Evolutionary conservation across 306 rosid genomes (phyloP), one percentile per base, ranked within the genome.

Genomic region (Ceratonia siliqua): DNA sequence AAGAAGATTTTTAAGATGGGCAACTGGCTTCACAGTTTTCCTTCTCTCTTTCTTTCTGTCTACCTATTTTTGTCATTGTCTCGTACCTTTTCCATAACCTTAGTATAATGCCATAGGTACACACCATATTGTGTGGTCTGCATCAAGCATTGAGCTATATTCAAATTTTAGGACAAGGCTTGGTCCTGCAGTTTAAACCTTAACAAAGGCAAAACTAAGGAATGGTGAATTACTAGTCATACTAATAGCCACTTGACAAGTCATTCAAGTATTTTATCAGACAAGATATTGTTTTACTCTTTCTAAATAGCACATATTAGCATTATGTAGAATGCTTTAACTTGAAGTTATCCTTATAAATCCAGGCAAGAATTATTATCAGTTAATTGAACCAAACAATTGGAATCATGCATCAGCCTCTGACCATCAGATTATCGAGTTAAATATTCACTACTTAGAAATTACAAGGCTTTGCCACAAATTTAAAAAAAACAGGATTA

Each of bases 381-480:
- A n/a, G n/a, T 38, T 20, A 73, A 36, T 22, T 43, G 68, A 75
- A 76, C 45, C 25, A 45, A 58, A 38, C 72, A 70, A 67, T 28
- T 5, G 5, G 24, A 36, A 68, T 25, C 36, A 61, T n/a, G 38
- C 62, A 28, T 41, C 45, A 8, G 22, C 61, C 15, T 62, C 55
- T 38, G 38, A 53, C 75, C 53, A 63, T 21, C 14, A 73, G 49
- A 50, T 3, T 58, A 68, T 52, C 48, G 25, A 54, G 50, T 21
- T 35, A 74, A 54, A 71, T 25, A 70, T 25, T 39, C 21, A 59
- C 39, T 2, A 58, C 39, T 7, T 15, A 71, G 27, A 52, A 32
- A 75, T 27, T 62, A 69, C 15, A 57, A 33, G 17, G 45, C 53
- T 22, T 28, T 22, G 42, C 25, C 45, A 38, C 22, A 24, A 56